These are phyloP conservation scores for Penicillium manginii DNA, from an alignment of 495 filamentous ascomycete species.

Conservation along the genomic window DNA sequence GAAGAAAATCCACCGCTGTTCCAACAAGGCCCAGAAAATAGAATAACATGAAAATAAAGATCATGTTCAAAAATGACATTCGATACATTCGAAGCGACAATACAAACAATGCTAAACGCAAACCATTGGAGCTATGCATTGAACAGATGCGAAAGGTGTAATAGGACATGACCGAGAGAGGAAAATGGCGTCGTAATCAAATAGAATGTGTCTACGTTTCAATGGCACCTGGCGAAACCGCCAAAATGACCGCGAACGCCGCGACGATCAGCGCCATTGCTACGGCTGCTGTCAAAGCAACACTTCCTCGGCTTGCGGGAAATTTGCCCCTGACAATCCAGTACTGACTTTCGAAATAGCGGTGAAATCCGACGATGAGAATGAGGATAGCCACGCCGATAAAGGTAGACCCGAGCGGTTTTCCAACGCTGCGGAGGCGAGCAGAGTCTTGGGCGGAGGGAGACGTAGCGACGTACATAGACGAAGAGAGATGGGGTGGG, in stretches of 20 bases:
- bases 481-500: slow-evolving; percentile 22
- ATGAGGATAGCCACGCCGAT: slow-evolving; percentile 84
- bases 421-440: slow-evolving; percentile 78
- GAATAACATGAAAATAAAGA: not conserved
- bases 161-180: not conserved
- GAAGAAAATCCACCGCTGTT: not conserved
- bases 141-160: not conserved
- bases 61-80: not conserved
- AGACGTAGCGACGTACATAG: slow-evolving; percentile 7
- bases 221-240: slow-evolving; percentile 60
- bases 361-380: slow-evolving; percentile 78
- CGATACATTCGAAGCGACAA: not conserved
- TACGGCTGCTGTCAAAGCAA: slow-evolving; percentile 74
- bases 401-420: slow-evolving; percentile 92
- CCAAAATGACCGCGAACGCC: slow-evolving; percentile 70
- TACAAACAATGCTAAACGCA: not conserved
- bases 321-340: slow-evolving; percentile 96
- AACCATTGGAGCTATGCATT: not conserved
- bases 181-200: not conserved
- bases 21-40: not conserved
- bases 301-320: slow-evolving; percentile 85
- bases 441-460: slow-evolving; percentile 19
- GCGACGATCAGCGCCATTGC: slow-evolving; percentile 72
- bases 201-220: slow-evolving; percentile 38
- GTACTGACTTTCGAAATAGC: slow-evolving; percentile 69